phyloP scores from a whole-genome alignment of 192 early-diverging fungal genomes.

The Entrophospora sp. region DNA sequence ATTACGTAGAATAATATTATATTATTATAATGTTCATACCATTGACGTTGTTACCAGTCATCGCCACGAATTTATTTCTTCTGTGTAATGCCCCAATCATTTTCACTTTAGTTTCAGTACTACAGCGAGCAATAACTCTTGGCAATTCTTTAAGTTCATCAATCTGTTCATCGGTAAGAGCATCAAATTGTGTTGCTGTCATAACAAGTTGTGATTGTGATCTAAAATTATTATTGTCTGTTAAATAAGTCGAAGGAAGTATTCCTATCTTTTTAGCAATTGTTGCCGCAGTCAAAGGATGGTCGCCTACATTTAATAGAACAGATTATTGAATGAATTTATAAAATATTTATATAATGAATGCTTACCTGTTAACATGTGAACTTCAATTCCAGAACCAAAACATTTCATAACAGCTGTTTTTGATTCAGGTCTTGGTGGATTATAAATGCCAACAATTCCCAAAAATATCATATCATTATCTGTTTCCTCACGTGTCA shows the following conservation, averaged over 20 bases:
- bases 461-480: constrained; percentile 70
- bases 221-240: constrained; percentile 24
- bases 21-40: no score
- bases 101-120: constrained; percentile 94
- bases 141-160: constrained; percentile 73
- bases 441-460: constrained; percentile 88
- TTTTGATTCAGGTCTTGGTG: constrained; percentile 65
- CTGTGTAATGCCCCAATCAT: constrained; percentile 89
- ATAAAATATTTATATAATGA: not conserved
- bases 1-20: no score
- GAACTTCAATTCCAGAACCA: constrained; percentile 85
- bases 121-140: constrained; percentile 85
- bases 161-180: constrained; percentile 72
- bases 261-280: constrained; percentile 85
- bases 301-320: constrained; percentile 43
- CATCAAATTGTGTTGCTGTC: constrained; percentile 81
- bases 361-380: constrained; percentile 82
- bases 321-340: not conserved
- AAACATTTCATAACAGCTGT: constrained; percentile 69
- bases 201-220: constrained; percentile 52
- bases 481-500: constrained; percentile 55
- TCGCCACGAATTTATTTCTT: constrained; percentile 62
- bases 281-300: constrained; percentile 81
- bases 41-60: constrained; percentile 89
- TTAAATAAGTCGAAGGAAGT: constrained; percentile 37